Conservation (phyloP, 768 basidiomycete genomes). For the Mrakia blollopis region DNA sequence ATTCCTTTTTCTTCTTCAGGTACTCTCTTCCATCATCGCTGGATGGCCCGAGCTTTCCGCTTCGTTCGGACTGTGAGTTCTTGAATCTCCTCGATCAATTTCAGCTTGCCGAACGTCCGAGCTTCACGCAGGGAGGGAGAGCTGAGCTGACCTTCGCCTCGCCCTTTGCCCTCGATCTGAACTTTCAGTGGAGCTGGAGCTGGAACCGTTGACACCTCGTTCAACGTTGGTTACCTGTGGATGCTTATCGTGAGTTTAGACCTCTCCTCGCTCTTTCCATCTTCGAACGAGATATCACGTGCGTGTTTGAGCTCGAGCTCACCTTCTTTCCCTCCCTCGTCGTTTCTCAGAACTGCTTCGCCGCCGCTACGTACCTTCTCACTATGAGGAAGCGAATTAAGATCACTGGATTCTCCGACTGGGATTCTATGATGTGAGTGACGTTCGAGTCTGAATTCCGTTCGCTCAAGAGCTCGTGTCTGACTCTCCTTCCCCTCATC, state of each 20-base stretch:
- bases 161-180: neutral
- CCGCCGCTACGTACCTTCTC: slow-evolving; percentile 86
- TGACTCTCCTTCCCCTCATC: neutral
- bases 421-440: slow-evolving; percentile 29
- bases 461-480: neutral
- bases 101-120: neutral
- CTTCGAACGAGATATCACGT: neutral
- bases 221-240: slow-evolving; percentile 89
- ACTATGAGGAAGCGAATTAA: slow-evolving; percentile 97
- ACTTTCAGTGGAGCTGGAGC: slow-evolving; percentile 31
- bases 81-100: neutral
- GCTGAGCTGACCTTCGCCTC: neutral
- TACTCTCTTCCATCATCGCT: slow-evolving; percentile 90
- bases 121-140: neutral
- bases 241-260: slow-evolving; percentile 58
- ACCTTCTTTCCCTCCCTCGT: neutral
- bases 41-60: slow-evolving; percentile 82
- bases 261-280: neutral
- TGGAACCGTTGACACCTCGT: slow-evolving; percentile 42
- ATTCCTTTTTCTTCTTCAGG: slow-evolving; percentile 49
- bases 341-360: slow-evolving; percentile 61
- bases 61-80: slow-evolving; percentile 38
- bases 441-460: neutral
- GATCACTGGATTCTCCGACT: slow-evolving; percentile 71
- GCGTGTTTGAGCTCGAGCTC: neutral